Evolutionary conservation across 2,329 filamentous ascomycete genomes (phyloP), one percentile per base, ranked within the genome.

Genomic region (Colletotrichum aenigma): DNA sequence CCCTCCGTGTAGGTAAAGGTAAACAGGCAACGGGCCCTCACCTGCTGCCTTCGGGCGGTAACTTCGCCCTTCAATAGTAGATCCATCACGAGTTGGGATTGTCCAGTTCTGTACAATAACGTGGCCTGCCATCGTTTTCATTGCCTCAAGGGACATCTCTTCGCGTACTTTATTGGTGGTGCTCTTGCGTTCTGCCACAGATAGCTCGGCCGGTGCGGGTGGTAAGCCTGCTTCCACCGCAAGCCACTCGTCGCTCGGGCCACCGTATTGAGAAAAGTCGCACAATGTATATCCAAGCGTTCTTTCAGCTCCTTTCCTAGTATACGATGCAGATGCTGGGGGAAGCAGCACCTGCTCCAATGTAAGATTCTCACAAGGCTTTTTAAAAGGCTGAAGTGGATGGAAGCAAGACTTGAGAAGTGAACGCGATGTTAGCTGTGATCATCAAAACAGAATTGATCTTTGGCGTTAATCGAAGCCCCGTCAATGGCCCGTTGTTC

Each of bases 1-100:
- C 4, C 90, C 90, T 5, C 91, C 90, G 76, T 91, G 90, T 2
- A 91, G 81, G 76, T 89, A 87, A 24, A 89, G 80, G 70, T 88
- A 89, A 1, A 91, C 81, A 0, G 90, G 90, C 0, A 91, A 82
- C 56, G 84, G 82, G 12, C 83, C 79, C 32, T 79, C 34, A 10
- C 83, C 74, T 4, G 81, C 77, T 5, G 80, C 79, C 8, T 79
- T 74, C 0, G 88, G 85, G 9, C 87, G 86, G 78, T 90, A 91
- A 64, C 79, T 88, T 36, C 89, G 85, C 10, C 84, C 87, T 78
- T 87, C 83, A 30, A 90, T 82, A 1, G 78, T 77, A 6, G 81
- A 80, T 13, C 86, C 86, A 75, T 90, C 89, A 13, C 88, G 86
- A 1, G 87, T 83, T 0, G 84, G 81, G 61, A 88, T 86, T 6